These are phyloP conservation scores for Eucalyptus cloeziana DNA, from an alignment of 345 rosid species.

Conservation along the genomic window DNA sequence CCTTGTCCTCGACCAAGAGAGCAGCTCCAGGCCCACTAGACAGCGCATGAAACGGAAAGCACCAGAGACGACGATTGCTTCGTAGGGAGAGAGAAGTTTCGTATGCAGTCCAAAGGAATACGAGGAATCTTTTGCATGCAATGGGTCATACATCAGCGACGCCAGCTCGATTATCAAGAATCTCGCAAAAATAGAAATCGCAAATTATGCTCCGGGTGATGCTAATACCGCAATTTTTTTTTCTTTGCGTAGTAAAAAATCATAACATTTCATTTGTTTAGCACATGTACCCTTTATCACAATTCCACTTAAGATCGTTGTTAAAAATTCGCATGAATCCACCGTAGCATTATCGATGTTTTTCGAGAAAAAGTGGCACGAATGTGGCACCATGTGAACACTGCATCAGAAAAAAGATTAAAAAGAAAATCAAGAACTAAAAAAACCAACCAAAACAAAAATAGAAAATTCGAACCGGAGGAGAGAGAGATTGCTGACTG, in stretches of 20 bases:
- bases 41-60: too few relatives aligned
- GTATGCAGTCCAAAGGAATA: not conserved
- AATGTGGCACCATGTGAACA: not conserved
- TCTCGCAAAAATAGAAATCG: not conserved
- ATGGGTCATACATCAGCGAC: not conserved
- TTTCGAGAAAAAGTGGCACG: not conserved
- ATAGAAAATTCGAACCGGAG: too few relatives aligned
- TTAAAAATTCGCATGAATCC: not conserved
- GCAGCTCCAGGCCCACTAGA: too few relatives aligned
- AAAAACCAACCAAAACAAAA: too few relatives aligned
- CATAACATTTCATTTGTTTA: not conserved
- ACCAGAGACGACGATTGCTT: too few relatives aligned
- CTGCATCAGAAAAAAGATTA: not conserved
- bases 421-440: not conserved
- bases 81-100: not conserved
- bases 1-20: too few relatives aligned
- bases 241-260: not conserved
- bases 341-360: rapidly evolving
- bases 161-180: not conserved
- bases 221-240: not conserved
- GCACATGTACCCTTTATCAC: not conserved
- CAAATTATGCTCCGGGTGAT: not conserved
- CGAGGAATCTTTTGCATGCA: not conserved
- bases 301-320: rapidly evolving
- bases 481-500: not conserved